Base-by-base conservation (phyloP, 805 yeast genomes). In the Ogataea minuta region DNA sequence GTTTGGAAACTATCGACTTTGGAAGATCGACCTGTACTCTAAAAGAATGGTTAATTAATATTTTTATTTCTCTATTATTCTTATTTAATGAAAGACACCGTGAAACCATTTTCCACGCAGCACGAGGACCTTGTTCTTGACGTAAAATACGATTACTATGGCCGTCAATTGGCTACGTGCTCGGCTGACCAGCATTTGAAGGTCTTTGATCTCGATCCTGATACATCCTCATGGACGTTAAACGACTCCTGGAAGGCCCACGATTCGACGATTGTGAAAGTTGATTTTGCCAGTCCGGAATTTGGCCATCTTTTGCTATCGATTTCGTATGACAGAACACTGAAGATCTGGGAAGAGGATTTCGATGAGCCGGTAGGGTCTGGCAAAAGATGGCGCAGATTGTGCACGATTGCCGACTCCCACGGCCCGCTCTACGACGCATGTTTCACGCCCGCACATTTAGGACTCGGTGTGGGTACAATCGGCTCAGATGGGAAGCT, bases 181-280 rank as follows among this genome's bases (percentile, higher is more conserved):
- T 87, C 96, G 4, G 86, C 95, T 0, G 99, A 93, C 63, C 96
- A 90, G 54, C 95, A 87, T 55, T 76, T 93, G 46, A 87, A 88
- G 55, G 90, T 93, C 23, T 93, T 89, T 59, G 91, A 86, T 57
- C 67, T 84, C 23, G 85, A 82, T 50, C 63, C 79, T 11, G 65
- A 72, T 19, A 72, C 82, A 1, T 76, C 74, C n/a, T 72, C 79
- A 13, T 93, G 98, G 98, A 76, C 76, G 13, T 64, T 86, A 40
- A 81, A 82, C 54, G 97, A 91, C 62, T 80, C 85, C 33, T 93
- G 96, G 95, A 85, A 84, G 50, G 98, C 98, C 0, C 99, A 93
- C 58, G 96, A 93, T 53, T 80, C 95, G 6, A 77, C 89, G 42
- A 77, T 93, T 17, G 84, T 88, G 14, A 77, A 83, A 50, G 70